Evolutionary conservation across 2,329 filamentous ascomycete species (phyloP).

Genomic region (Microsporum canis): DNA sequence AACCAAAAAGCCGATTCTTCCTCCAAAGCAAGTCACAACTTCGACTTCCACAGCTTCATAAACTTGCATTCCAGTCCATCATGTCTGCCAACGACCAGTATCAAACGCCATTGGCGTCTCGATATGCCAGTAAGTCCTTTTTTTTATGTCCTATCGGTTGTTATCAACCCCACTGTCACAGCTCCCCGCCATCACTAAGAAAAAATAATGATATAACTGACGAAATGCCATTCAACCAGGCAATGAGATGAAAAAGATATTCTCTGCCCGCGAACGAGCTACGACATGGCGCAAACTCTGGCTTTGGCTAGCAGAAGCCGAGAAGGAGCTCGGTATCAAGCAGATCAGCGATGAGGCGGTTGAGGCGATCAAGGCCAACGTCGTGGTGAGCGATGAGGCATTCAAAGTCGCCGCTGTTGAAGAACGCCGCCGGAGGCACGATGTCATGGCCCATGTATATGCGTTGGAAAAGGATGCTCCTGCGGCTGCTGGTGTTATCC

Average conservation of each 20-base stretch:
- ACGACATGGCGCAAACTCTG: constrained; percentile 77
- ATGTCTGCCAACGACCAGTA: constrained; percentile 44
- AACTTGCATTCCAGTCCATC: neutral
- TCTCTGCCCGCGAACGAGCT: constrained; percentile 62
- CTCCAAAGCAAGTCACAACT: neutral
- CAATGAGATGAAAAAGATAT: constrained; percentile 63
- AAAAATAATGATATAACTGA: neutral
- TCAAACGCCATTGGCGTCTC: constrained; percentile 56
- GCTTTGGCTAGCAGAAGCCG: constrained; percentile 69
- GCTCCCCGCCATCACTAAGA: neutral
- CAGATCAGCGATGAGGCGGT: constrained; percentile 63
- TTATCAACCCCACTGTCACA: neutral
- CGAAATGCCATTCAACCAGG: neutral
- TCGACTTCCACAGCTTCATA: neutral
- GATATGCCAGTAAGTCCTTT: constrained; percentile 52
- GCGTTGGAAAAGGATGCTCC: constrained; percentile 59
- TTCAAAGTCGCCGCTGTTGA: constrained; percentile 65
- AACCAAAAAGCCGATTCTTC: neutral
- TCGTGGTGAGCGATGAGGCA: constrained; percentile 64
- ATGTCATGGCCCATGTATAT: constrained; percentile 57
- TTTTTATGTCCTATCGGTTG: neutral
- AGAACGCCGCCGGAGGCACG: constrained; percentile 60
- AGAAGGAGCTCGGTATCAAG: constrained; percentile 67
- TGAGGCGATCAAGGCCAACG: constrained; percentile 60
- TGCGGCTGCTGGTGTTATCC: constrained; percentile 71